Percentiles rank a stretch among this genome's conserved stretches.
phyloP scores from a whole-genome alignment of 2,329 filamentous ascomycete genomes.

The Cytospora paraplurivora region DNA sequence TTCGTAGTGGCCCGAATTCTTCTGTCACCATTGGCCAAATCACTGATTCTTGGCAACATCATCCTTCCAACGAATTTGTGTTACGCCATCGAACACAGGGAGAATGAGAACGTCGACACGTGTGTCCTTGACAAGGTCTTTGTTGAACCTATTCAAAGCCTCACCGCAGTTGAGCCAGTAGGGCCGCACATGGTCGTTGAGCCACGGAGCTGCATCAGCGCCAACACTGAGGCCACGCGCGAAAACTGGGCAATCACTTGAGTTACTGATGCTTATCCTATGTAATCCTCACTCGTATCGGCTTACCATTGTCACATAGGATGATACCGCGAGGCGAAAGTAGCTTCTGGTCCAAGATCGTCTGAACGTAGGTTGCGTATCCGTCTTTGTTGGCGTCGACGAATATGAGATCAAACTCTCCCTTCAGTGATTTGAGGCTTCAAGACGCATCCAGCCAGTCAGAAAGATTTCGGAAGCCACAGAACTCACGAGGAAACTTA shows the following conservation, averaged over 20 bases:
- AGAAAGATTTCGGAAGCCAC: not conserved
- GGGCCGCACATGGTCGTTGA: not conserved
- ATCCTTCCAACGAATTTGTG: not conserved
- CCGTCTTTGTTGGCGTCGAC: slow-evolving; percentile 39
- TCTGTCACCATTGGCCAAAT: too few species aligned
- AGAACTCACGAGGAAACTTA: not conserved
- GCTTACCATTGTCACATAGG: not conserved
- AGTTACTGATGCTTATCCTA: too few species aligned
- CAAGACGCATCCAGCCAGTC: not conserved
- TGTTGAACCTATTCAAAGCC: not conserved
- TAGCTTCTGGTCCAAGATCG: slow-evolving; percentile 30
- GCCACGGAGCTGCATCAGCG: not conserved
- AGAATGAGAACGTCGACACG: not conserved
- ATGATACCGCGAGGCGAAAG: not conserved
- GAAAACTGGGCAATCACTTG: not conserved
- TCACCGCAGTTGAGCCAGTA: not conserved
- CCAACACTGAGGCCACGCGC: not conserved
- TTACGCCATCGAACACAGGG: not conserved
- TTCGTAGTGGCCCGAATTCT: too few species aligned
- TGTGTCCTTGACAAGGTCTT: not conserved
- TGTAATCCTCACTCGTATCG: too few species aligned
- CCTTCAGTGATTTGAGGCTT: slow-evolving; percentile 27
- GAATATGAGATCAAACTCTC: slow-evolving; percentile 38
- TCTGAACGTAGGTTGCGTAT: slow-evolving; percentile 29
- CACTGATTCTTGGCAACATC: not conserved